Percentiles rank a stretch among this genome's conserved stretches.
Evolutionary conservation across 2,329 filamentous ascomycete genomes (phyloP).

Genomic region (Nannizzia gypsea): DNA sequence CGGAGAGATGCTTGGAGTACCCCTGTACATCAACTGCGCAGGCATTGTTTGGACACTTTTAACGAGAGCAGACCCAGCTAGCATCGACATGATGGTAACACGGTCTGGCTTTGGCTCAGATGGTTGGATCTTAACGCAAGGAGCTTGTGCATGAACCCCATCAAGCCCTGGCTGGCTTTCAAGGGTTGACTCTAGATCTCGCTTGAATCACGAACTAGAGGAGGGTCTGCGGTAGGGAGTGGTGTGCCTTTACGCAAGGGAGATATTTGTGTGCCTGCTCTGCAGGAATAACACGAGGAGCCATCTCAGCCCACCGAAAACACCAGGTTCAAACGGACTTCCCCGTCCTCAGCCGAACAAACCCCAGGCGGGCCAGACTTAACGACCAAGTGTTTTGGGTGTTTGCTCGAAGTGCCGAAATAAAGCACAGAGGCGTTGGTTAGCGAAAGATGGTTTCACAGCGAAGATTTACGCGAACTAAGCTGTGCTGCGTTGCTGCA

Average conservation of each 20-base stretch:
- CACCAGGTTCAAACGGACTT: background rate
- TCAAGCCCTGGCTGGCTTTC: background rate
- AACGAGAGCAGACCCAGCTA: background rate
- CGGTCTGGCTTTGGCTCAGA: background rate
- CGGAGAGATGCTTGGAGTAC: background rate
- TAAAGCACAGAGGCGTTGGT: background rate
- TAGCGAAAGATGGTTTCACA: background rate
- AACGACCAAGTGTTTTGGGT: background rate
- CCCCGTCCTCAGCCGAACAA: background rate
- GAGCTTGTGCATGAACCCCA: background rate
- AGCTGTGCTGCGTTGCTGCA: background rate
- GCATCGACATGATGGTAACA: background rate
- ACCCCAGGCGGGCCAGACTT: background rate
- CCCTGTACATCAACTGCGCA: background rate
- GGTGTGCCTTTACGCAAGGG: background rate
- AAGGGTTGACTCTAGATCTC: background rate
- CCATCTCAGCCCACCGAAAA: background rate
- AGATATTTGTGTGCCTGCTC: background rate
- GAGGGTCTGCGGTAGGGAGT: background rate
- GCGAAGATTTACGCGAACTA: background rate
- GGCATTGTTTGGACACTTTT: background rate
- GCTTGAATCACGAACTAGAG: background rate
- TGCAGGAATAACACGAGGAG: background rate
- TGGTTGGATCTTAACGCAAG: background rate
- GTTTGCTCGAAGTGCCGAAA: background rate